phyloP scores from a whole-genome alignment of 306 rosid species.

The Sicyos edulis region DNA sequence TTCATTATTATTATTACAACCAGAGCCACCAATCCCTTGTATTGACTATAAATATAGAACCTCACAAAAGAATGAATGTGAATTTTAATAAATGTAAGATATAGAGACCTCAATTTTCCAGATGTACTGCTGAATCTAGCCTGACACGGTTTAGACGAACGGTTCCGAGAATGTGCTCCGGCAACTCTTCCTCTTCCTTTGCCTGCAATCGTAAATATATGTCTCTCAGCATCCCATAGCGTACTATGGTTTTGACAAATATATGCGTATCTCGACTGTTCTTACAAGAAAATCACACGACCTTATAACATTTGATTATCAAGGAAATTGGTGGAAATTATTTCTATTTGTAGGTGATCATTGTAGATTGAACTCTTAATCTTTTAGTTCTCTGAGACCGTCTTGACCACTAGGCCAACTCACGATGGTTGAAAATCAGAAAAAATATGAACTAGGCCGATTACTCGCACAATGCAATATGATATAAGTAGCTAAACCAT shows the following conservation, averaged over 20 bases:
- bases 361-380: no score
- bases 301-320: no score
- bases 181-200: conserved; percentile 66
- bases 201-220: conserved; percentile 45
- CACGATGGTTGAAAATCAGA: not conserved
- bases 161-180: conserved; percentile 86
- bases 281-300: no score
- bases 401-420: no score
- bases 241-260: not conserved
- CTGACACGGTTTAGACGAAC: conserved; percentile 64
- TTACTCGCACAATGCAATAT: not conserved
- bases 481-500: not conserved
- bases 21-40: not conserved
- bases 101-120: conserved; percentile 36
- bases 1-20: not conserved
- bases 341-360: no score
- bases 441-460: not conserved
- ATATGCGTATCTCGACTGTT: no score
- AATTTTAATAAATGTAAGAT: conserved; percentile 4
- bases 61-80: not conserved
- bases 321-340: no score
- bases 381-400: no score
- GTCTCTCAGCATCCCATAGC: not conserved
- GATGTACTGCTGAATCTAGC: conserved; percentile 56
- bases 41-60: not conserved